These are phyloP conservation scores for Fusarium sambucinum DNA, from an alignment of 2,329 filamentous ascomycete genomes.

Conservation along the genomic window DNA sequence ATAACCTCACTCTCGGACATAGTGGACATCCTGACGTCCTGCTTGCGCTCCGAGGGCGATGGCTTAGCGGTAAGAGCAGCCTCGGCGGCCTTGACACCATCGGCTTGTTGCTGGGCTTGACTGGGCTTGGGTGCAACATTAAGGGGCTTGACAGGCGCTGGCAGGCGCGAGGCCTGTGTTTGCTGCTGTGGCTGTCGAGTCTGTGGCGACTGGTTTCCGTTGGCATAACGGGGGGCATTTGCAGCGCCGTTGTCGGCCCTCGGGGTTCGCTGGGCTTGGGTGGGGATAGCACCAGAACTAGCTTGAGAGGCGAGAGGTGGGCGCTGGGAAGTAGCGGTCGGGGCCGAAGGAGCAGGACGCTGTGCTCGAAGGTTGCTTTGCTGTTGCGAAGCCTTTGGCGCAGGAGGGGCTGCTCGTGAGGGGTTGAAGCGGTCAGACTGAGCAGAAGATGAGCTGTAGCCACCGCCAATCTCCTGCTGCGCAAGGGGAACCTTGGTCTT, in stretches of 20 bases:
- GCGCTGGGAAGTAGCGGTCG: constrained; percentile 56
- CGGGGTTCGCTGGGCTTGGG: constrained; percentile 56
- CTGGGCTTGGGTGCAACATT: constrained; percentile 78
- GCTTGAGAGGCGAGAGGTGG: constrained; percentile 64
- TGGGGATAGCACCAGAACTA: constrained; percentile 60
- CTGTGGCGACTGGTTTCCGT: constrained; percentile 65
- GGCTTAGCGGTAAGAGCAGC: constrained; percentile 89
- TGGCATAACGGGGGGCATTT: constrained; percentile 68
- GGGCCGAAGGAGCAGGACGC: constrained; percentile 81
- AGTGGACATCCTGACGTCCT: constrained; percentile 97
- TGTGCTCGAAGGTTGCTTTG: constrained; percentile 75
- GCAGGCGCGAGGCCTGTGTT: constrained; percentile 62
- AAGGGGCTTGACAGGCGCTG: constrained; percentile 79
- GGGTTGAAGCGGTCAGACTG: constrained; percentile 84
- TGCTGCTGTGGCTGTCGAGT: constrained; percentile 61
- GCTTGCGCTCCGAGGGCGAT: constrained; percentile 76
- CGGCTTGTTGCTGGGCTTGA: constrained; percentile 62
- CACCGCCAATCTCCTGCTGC: constrained; percentile 88
- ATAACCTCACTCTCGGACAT: constrained; percentile 99
- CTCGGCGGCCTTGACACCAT: constrained; percentile 89
- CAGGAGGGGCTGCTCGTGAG: constrained; percentile 83
- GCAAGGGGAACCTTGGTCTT: constrained; percentile 83
- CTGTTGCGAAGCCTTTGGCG: constrained; percentile 71
- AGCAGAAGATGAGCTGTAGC: constrained; percentile 57
- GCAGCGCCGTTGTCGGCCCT: constrained; percentile 62